Evolutionary conservation across 1,284 basidiomycete genomes (phyloP).

Genomic region (Trametes versicolor): DNA sequence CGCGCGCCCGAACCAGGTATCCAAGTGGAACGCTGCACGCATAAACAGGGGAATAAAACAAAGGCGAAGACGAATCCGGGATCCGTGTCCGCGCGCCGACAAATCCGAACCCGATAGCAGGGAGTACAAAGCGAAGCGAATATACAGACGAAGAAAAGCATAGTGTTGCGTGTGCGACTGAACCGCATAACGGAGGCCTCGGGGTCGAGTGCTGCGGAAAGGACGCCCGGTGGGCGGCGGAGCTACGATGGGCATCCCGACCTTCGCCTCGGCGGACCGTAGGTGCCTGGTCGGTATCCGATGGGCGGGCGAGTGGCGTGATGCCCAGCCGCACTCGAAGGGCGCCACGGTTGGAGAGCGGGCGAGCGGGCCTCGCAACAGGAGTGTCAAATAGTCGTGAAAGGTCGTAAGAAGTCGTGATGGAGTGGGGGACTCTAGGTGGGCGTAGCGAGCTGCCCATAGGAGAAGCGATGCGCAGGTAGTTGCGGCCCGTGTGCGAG

Average conservation of each 20-base stretch:
- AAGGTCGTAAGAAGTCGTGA: conserved; percentile 25
- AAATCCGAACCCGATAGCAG: background rate
- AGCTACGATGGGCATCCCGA: no score
- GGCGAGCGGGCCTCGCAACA: background rate
- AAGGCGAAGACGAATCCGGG: background rate
- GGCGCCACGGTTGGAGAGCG: background rate
- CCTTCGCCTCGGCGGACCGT: no score
- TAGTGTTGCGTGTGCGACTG: background rate
- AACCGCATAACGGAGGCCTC: background rate
- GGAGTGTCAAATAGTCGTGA: conserved; percentile 12
- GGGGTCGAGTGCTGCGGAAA: background rate
- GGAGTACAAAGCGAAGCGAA: background rate
- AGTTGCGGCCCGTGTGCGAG: background rate
- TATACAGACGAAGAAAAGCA: background rate
- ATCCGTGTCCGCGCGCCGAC: conserved; percentile 1
- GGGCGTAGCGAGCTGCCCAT: background rate
- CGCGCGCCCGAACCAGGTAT: conserved; percentile 3
- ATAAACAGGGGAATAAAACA: conserved; percentile 1
- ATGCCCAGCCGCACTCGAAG: no score
- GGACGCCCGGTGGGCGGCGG: background rate
- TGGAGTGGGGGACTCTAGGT: background rate
- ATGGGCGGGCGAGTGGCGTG: background rate
- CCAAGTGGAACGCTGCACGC: background rate
- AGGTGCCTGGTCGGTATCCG: no score
- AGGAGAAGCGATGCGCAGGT: background rate